A percentile compares a stretch with the other conserved stretches of the same genome.
Conservation (phyloP, 495 filamentous ascomycete species). For the Polyplosphaeria fusca region DNA sequence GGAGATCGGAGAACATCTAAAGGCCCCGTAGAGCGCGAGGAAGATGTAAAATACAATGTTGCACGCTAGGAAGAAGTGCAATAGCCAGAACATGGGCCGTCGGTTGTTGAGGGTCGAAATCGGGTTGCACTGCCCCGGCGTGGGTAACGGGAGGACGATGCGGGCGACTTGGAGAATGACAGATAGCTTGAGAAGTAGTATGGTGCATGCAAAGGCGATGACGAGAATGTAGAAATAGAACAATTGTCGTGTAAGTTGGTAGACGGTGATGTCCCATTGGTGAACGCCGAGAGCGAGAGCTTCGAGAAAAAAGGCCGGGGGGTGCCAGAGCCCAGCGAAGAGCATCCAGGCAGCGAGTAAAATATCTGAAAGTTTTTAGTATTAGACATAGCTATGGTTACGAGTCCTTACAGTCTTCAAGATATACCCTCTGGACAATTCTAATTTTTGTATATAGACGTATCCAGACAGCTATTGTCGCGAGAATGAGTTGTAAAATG, state of each 20-base stretch:
- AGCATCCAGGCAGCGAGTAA: neutral
- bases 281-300: neutral
- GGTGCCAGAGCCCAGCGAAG: neutral
- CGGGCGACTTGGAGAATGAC: neutral
- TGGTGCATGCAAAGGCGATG: neutral
- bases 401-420: neutral
- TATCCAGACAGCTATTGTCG: no score
- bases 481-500: no score
- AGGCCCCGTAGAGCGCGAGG: neutral
- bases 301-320: neutral
- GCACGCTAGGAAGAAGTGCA: neutral
- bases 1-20: neutral
- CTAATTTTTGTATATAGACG: neutral
- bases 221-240: neutral
- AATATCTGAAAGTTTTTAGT: neutral
- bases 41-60: neutral
- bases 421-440: neutral
- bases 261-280: neutral
- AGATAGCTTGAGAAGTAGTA: neutral
- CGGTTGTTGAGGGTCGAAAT: no score
- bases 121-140: no score
- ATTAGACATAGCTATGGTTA: neutral
- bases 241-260: neutral
- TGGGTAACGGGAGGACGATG: neutral
- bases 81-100: neutral